Base-by-base conservation (phyloP, 2,329 filamentous ascomycete species). In the Scopulariopsis brevicaulis region DNA sequence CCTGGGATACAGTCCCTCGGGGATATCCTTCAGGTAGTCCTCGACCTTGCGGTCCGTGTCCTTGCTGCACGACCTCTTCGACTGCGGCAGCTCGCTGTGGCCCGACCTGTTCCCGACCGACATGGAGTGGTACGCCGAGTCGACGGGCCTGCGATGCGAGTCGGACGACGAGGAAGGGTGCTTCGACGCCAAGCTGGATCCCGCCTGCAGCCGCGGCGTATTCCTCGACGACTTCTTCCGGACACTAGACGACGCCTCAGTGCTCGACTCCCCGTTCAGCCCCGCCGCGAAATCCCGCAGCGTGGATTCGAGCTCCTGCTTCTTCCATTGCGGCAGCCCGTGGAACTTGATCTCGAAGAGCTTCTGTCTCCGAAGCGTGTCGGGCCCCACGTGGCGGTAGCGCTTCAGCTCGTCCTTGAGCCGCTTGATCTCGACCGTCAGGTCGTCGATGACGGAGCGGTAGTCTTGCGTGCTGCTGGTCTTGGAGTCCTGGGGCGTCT, bases 331-430 rank as follows among this genome's bases (percentile, higher is more conserved):
- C 0, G 87, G 81, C 48, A 95, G 70, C 0, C 86, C 84, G 64
- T 94, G 89, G 34, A 92, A 80, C 63, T 89, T 86, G 60, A 96
- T 83, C 67, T 95, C 90, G 64, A 96, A 93, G 0, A 95, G 71
- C 66, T 89, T 90, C 34, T 95, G 89, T 53, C 85, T 83, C 37
- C 85, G 80, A 55, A 92, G 71, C 62, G 86, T 81, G 50, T 85
- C 78, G 20, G 84, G 82, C 1, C 86, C 83, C 28, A 81, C 72
- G 61, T 83, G 84, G 68, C 88, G 86, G 61, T 89, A 89, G 57
- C 82, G 85, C 64, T 82, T 86, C 58, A 95, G 65, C 64, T 85
- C 83, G 63, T 86, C 84, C 71, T 86, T 91, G 60, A 95, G 69
- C 56, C 83, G 85, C 68, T 90, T 89, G 67, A 94, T 95, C 66